phyloP scores from a whole-genome alignment of 108 stramenopile species.

The Parietichytrium sp. region DNA sequence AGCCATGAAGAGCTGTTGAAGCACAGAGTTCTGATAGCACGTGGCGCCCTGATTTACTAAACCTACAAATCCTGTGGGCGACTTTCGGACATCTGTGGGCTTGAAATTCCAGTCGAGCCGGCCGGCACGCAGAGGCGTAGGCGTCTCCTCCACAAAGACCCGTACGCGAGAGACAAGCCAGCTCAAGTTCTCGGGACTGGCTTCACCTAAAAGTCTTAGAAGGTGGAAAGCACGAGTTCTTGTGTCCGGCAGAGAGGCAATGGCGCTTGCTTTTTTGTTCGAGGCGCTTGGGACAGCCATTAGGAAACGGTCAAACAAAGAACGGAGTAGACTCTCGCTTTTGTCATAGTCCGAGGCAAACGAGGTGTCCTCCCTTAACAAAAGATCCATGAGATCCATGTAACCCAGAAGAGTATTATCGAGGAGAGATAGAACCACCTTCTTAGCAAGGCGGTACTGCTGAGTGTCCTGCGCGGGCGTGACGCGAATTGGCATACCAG shows the following conservation, averaged over 20 bases:
- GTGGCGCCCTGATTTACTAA: conserved; percentile 42
- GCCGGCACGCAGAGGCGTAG: background rate
- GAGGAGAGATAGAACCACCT: background rate
- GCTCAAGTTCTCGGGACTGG: background rate
- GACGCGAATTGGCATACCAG: background rate
- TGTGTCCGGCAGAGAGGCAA: conserved; percentile 9
- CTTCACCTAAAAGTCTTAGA: background rate
- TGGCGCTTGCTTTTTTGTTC: conserved; percentile 16
- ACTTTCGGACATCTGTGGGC: conserved; percentile 1
- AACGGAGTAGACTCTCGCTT: background rate
- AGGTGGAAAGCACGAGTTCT: background rate
- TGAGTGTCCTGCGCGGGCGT: background rate
- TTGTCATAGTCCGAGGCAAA: background rate
- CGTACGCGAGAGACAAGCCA: background rate
- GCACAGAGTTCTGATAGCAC: conserved; percentile 37
- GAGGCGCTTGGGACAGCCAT: conserved; percentile 7
- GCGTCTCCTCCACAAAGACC: background rate
- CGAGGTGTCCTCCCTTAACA: background rate
- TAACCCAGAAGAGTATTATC: conserved; percentile 22
- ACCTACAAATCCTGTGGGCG: conserved; percentile 36
- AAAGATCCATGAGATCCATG: conserved; percentile 18
- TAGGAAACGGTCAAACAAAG: conserved; percentile 9
- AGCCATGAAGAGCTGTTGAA: conserved; percentile 41
- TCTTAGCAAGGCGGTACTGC: background rate
- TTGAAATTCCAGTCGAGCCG: conserved; percentile 29